Evolutionary conservation across 2,329 filamentous ascomycete species (phyloP), one percentile per base, ranked within the genome.

Genomic region (Aureobasidium sp.): DNA sequence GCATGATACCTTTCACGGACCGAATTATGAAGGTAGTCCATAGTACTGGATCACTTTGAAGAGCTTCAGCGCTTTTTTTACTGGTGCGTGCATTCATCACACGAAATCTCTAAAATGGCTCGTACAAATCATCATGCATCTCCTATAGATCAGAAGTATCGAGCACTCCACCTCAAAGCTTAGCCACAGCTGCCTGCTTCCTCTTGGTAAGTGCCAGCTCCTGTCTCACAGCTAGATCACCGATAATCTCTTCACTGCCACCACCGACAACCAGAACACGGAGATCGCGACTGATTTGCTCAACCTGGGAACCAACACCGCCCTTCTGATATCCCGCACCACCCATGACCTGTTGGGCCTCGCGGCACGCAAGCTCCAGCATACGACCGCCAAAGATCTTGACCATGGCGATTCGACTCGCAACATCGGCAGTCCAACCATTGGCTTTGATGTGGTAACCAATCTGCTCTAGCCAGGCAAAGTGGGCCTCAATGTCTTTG

Each of bases 321-420:
- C 74, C 73, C 64, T 74, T 77, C 47, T 80, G 77, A 69, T 83
- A 83, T 2, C 80, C 79, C 5, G 78, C 74, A 0, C 80, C 80
- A 9, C 80, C 80, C 66, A 83, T 72, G 15, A 83, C 75, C 68
- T 84, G 81, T 69, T 83, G 81, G 3, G 81, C 80, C 65, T 83
- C 81, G 15, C 81, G 75, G 52, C 78, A 78, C 48, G 78, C 79
- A 67, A 79, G 78, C 68, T 83, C 81, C 45, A 83, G 69, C 49
- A 79, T 80, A 55, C 78, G 72, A 0, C 80, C 82, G 29, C 76
- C 78, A 69, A 81, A 77, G 3, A 82, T 77, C 65, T 83, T 83
- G 36, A 80, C 30, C 30, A 30, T 30, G 30, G 30, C 30, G 8
- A 30, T 30, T 30, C 30, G 68, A 63, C 81, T 69, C 0, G 80